Base-by-base conservation (phyloP, 1,139 yeast genomes). In the Groenewaldozyma auringiensis region DNA sequence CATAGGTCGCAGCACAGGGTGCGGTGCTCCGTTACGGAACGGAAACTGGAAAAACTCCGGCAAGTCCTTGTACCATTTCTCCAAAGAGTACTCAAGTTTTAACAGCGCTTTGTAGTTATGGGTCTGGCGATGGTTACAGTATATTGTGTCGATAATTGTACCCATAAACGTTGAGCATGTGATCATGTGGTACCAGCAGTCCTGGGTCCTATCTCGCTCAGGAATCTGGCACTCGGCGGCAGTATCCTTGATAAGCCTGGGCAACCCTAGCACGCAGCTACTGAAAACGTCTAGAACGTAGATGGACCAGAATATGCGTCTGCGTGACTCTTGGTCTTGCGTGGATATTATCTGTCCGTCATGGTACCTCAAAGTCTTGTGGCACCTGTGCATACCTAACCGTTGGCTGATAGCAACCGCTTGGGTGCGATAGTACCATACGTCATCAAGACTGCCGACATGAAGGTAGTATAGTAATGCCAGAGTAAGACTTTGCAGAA, bases 191-290 rank as follows among this genome's bases (percentile, higher is more conserved):
- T 61, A 45, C 35, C 58, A 59, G 44, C 64, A 59, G 17, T 54
- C 45, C 44, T 50, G 62, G 46, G 74, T 74, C 46, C 72, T 74
- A 51, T 78, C 80, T 45, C 82, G 78, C 22, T 82, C 72, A 41
- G 83, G 95, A 58, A 83, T 66, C 1, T 92, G 89, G 69, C 95
- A 86, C 62, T 86, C 94, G 44, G 86, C 79, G 60, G 85, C 94
- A 57, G 78, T 77, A 61, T 85, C 95, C 57, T 83, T 82, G 37
- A 87, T 64, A 43, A 86, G 65, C 52, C 95, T 69, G 3, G 95
- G 95, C 25, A 86, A 86, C 40, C 96, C 96, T 42, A 87, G 66
- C 48, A 79, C 80, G 50, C 85, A 74, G 1, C 92, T 78, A 20
- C 87, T 72, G 60, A 84, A 85, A 2, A 81, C 75, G 61, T 88